Evolutionary conservation across 139 green algal species (phyloP).

Genomic region (Asterochloris erici): DNA sequence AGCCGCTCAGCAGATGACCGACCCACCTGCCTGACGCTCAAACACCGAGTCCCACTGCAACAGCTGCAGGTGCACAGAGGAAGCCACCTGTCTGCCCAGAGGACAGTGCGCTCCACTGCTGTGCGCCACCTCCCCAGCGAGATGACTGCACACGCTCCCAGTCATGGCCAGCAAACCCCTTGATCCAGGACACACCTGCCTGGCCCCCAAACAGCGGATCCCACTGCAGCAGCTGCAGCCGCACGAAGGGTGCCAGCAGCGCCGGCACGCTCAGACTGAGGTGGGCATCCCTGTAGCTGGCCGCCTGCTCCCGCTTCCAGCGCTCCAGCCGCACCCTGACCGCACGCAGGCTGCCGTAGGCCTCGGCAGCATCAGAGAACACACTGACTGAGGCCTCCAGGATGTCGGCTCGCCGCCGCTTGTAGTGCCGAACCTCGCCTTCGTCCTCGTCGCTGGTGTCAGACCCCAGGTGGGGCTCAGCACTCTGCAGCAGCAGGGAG

Average conservation of each 20-base stretch:
- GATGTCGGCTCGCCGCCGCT: slow-evolving; percentile 55
- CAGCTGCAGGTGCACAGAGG: slow-evolving; percentile 89
- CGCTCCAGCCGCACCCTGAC: slow-evolving; percentile 62
- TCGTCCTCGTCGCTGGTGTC: slow-evolving; percentile 53
- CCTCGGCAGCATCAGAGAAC: slow-evolving; percentile 81
- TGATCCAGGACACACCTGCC: not conserved
- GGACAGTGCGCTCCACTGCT: no score
- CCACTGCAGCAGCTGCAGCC: slow-evolving; percentile 89
- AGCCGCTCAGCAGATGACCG: not conserved
- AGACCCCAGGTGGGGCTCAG: slow-evolving; percentile 32
- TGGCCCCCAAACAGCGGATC: slow-evolving; percentile 60
- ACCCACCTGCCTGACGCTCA: not conserved
- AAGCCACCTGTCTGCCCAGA: slow-evolving; percentile 56
- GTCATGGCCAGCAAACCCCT: slow-evolving; percentile 13
- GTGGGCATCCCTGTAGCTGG: slow-evolving; percentile 79
- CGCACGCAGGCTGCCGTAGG: slow-evolving; percentile 59
- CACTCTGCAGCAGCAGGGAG: slow-evolving; percentile 1
- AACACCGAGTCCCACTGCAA: slow-evolving; percentile 84
- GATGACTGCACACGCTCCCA: not conserved
- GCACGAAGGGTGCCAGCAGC: slow-evolving; percentile 91
- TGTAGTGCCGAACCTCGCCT: slow-evolving; percentile 49
- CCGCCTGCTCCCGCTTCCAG: slow-evolving; percentile 61
- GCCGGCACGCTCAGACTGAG: slow-evolving; percentile 69
- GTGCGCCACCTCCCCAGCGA: no score
- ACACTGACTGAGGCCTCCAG: slow-evolving; percentile 50